Evolutionary conservation across 192 early-diverging fungal genomes (phyloP), one percentile per base, ranked within the genome.

Genomic region (Podila verticillata): DNA sequence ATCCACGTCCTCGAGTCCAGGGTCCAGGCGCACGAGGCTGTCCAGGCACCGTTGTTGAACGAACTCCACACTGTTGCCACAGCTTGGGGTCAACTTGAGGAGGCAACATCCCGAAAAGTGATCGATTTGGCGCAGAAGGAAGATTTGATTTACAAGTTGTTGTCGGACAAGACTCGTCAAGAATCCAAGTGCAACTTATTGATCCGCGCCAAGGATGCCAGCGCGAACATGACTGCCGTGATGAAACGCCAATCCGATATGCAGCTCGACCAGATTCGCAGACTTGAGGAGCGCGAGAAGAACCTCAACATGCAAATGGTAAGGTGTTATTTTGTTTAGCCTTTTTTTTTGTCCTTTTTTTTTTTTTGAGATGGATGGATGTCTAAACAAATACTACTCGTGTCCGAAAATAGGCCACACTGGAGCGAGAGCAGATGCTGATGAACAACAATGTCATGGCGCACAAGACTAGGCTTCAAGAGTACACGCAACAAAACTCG

Each of bases 241-340:
- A 84, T 95, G 66, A 93, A 89, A 56, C 84, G 86, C 31, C 93
- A 95, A 72, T 91, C 91, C n/a, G 93, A 95, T 65, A 95, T 93
- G 88, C 96, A 97, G 75, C 80, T 95, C 83, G 95, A 96, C 73
- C 89, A 93, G 75, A 95, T 96, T 68, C 90, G 94, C 58, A 87
- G 86, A 12, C 73, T 93, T 26, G 95, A 97, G 65, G 94, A 96
- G 64, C 87, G 89, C 22, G 95, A 96, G 61, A 92, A 92, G 73
- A 86, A 84, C 31, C 75, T 96, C 47, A 82, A 84, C 29, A 75
- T 70, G 12, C 86, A 87, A 54, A 70, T 82, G 54, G 86, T 87
- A 78, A 72, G 77, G 6, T 20, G 20, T 72, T 24, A 30, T 1
- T 24, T 0, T 59, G 13, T 48, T 12, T 57, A 13, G 0, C 17